Evolutionary conservation across 495 filamentous ascomycete genomes (phyloP).

Genomic region (Talaromyces ruber): DNA sequence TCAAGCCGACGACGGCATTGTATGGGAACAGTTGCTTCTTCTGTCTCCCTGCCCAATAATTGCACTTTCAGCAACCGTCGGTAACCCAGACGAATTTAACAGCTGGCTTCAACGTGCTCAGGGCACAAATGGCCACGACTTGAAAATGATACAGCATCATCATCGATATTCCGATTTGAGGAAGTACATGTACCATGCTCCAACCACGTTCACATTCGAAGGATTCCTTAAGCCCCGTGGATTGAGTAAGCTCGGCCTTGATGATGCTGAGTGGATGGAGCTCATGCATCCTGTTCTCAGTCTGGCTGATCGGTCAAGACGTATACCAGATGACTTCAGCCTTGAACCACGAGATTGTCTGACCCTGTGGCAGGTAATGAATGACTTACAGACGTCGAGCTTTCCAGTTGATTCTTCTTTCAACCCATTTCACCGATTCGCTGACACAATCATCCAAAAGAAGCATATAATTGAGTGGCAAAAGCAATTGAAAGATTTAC

Average conservation of each 20-base stretch:
- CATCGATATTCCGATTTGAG: conserved; percentile 66
- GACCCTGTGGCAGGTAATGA: conserved; percentile 53
- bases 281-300: conserved; percentile 62
- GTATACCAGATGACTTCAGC: conserved; percentile 54
- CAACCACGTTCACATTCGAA: conserved; percentile 43
- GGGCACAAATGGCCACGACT: conserved; percentile 39
- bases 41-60: conserved; percentile 71
- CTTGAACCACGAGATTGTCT: conserved; percentile 66
- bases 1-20: conserved; percentile 64
- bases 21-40: conserved; percentile 75
- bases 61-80: conserved; percentile 71
- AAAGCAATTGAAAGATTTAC: conserved; percentile 43
- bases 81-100: conserved; percentile 63
- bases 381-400: conserved; percentile 32
- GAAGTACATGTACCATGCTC: conserved; percentile 55
- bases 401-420: conserved; percentile 39
- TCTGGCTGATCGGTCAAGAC: conserved; percentile 48
- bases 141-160: conserved; percentile 57
- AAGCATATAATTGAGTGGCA: conserved; percentile 60
- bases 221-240: conserved; percentile 35
- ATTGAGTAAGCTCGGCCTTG: conserved; percentile 41
- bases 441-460: conserved; percentile 42
- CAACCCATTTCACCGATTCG: conserved; percentile 33
- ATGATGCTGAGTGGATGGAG: conserved; percentile 38
- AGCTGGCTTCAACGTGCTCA: conserved; percentile 59